phyloP scores from a whole-genome alignment of 257 asterid species.

The Thymus quinquecostatus region DNA sequence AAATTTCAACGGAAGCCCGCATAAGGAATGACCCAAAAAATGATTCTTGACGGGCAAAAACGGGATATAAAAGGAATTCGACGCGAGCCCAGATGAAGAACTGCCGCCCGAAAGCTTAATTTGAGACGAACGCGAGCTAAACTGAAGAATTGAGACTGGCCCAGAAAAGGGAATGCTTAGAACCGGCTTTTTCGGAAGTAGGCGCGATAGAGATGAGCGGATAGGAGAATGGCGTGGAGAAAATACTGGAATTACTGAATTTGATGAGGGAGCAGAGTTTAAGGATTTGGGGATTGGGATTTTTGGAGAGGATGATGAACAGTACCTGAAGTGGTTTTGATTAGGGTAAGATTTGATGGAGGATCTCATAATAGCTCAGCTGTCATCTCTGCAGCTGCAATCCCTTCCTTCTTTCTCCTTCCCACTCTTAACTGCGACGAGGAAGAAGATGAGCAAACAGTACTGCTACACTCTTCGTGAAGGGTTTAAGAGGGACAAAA shows the following conservation, averaged over 20 bases:
- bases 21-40: conserved; percentile 9
- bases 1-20: conserved; percentile 25
- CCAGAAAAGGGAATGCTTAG: conserved; percentile 22
- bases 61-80: conserved; percentile 6
- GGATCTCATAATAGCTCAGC: conserved; percentile 39
- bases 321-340: conserved; percentile 35
- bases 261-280: conserved; percentile 12
- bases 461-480: too few relatives aligned
- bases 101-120: background rate
- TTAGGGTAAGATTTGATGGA: conserved; percentile 6
- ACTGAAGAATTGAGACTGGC: conserved; percentile 18
- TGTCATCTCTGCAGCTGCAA: conserved; percentile 34
- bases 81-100: conserved; percentile 24
- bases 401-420: conserved; percentile 3
- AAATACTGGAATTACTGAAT: conserved; percentile 6
- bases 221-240: conserved; percentile 16
- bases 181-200: conserved; percentile 7
- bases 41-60: conserved; percentile 20
- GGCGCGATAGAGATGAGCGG: background rate
- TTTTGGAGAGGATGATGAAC: conserved; percentile 31
- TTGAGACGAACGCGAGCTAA: conserved; percentile 3
- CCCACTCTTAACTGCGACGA: background rate
- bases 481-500: conserved; percentile 24
- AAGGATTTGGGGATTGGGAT: conserved; percentile 37
- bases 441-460: too few relatives aligned